phyloP scores from a whole-genome alignment of 345 rosid species.

The Triadica sebifera region DNA sequence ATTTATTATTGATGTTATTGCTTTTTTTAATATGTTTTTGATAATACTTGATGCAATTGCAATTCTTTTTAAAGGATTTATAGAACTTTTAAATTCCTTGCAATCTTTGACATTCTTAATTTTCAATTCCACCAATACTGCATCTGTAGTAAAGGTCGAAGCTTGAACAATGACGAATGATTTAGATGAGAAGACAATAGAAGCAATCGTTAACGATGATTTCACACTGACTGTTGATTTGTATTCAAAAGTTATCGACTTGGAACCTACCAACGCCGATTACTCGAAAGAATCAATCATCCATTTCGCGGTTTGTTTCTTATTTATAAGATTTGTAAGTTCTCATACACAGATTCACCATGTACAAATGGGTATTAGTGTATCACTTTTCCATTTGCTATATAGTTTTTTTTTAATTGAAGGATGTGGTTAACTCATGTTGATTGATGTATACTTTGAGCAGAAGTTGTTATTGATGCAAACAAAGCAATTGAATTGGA shows the following conservation, averaged over 20 bases:
- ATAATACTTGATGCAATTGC: too few species aligned
- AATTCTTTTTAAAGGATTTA: too few species aligned
- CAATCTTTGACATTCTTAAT: too few species aligned
- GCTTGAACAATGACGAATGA: constrained; percentile 52
- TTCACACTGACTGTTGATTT: constrained; percentile 74
- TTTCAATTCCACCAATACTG: too few species aligned
- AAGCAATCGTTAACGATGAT: constrained; percentile 83
- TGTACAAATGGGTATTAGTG: too few species aligned
- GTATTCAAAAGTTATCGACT: constrained; percentile 65
- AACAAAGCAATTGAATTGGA: constrained; percentile 73
- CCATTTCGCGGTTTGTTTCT: too few species aligned
- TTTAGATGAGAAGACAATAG: constrained; percentile 65
- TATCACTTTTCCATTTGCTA: too few species aligned
- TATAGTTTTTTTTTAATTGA: not conserved
- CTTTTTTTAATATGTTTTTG: too few species aligned
- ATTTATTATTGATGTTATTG: too few species aligned
- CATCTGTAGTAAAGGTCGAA: not conserved
- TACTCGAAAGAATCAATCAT: constrained; percentile 85
- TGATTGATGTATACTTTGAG: not conserved
- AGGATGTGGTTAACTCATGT: not conserved
- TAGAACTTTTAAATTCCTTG: too few species aligned
- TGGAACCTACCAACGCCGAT: constrained; percentile 61
- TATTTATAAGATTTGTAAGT: too few species aligned
- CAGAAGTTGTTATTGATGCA: constrained; percentile 90
- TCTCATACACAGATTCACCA: too few species aligned